Conservation (phyloP, 139 green algal genomes). For the Chlamydomonas schloesseri region DNA sequence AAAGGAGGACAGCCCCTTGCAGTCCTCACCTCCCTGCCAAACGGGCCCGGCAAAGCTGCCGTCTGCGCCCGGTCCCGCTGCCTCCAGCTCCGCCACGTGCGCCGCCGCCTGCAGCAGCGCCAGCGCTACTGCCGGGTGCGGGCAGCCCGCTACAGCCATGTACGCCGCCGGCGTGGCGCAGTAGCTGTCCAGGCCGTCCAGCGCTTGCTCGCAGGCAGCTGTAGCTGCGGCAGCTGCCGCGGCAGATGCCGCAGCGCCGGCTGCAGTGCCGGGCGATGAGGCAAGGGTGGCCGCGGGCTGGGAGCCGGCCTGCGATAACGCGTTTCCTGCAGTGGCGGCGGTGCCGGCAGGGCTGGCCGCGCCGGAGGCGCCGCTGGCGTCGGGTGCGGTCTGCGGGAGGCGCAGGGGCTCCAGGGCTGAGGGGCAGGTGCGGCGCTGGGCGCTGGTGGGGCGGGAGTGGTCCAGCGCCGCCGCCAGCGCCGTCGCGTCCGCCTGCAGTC, state of each 20-base stretch:
- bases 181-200: slow-evolving; percentile 6
- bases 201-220: background rate
- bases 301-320: background rate
- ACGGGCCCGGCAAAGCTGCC: too few species aligned
- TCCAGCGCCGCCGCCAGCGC: slow-evolving; percentile 28
- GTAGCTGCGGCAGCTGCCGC: background rate
- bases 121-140: slow-evolving; percentile 22
- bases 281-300: background rate
- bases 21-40: too few species aligned
- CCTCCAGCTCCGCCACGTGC: slow-evolving; percentile 14
- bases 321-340: too few species aligned
- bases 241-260: background rate
- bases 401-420: background rate
- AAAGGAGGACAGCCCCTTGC: too few species aligned
- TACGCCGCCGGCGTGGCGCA: slow-evolving; percentile 8
- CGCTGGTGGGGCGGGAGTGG: background rate
- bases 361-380: background rate
- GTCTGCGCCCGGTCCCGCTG: background rate
- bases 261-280: background rate
- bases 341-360: background rate
- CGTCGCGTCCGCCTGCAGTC: slow-evolving; percentile 10
- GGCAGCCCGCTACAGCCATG: slow-evolving; percentile 20
- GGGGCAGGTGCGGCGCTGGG: background rate
- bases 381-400: background rate
- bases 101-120: slow-evolving; percentile 30